A percentile compares a stretch with the other conserved stretches of the same genome.
These are phyloP conservation scores for Moesziomyces sp. DNA, from an alignment of 1,284 basidiomycete species.

Conservation along the genomic window DNA sequence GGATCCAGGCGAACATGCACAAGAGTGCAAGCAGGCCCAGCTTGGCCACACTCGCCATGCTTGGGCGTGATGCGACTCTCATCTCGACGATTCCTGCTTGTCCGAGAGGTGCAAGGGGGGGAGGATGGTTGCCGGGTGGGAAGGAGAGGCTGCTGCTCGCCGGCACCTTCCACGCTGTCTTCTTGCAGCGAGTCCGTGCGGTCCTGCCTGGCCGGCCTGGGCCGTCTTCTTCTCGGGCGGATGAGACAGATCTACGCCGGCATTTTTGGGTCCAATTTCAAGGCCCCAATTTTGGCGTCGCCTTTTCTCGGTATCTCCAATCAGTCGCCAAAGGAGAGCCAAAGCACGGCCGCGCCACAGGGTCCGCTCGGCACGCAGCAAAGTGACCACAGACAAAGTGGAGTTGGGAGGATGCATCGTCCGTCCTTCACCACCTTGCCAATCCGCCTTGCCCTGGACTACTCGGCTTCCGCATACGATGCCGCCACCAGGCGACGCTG, in stretches of 20 bases:
- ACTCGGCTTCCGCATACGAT: background rate
- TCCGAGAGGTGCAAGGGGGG: background rate
- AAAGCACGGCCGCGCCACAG: background rate
- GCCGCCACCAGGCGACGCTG: background rate
- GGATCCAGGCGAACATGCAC: constrained; percentile 17
- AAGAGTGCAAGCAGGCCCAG: constrained; percentile 16
- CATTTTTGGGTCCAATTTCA: constrained; percentile 1
- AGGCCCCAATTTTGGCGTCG: background rate
- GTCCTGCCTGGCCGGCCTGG: too few species aligned
- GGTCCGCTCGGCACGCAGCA: background rate
- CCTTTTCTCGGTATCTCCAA: too few species aligned
- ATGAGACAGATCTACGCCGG: background rate
- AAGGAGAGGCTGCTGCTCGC: background rate
- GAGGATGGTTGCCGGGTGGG: background rate
- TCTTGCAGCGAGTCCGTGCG: background rate
- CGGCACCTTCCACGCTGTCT: background rate
- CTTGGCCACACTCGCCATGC: constrained; percentile 9
- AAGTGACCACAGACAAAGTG: background rate
- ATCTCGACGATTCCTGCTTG: constrained; percentile 1
- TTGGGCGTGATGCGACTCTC: background rate
- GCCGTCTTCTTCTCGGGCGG: background rate
- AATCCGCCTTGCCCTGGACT: background rate
- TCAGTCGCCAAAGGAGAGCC: too few species aligned
- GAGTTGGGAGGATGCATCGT: background rate
- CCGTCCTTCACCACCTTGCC: background rate